Evolutionary conservation across 2,329 filamentous ascomycete genomes (phyloP).

Genomic region (Hortaea sp.): DNA sequence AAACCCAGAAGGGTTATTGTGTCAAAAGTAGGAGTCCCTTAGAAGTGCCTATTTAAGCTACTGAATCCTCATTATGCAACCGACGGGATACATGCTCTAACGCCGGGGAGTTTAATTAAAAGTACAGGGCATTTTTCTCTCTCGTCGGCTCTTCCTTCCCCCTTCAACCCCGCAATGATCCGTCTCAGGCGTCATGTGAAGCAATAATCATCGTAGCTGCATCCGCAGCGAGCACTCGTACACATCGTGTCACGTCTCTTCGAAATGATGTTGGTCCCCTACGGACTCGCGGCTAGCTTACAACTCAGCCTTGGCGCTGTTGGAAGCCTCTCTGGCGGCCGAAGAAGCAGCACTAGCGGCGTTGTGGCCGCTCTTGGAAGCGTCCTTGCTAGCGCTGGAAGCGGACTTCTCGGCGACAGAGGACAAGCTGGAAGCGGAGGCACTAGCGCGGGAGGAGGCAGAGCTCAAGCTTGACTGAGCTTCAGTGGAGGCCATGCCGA

Average conservation of each 20-base stretch:
- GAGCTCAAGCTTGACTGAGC: constrained; percentile 27
- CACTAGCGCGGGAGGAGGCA: constrained; percentile 24
- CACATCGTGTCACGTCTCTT: not conserved
- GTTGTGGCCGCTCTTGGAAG: constrained; percentile 9
- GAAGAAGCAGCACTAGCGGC: constrained; percentile 2
- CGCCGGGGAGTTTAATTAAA: no score
- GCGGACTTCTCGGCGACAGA: constrained; percentile 18
- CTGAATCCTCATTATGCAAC: no score
- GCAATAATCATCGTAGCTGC: not conserved
- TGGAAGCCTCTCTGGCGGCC: constrained; percentile 2
- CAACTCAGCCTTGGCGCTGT: constrained; percentile 4
- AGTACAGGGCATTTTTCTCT: no score
- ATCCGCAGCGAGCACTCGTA: not conserved
- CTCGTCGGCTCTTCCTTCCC: no score
- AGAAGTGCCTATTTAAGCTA: no score
- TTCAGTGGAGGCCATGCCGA: constrained; percentile 34
- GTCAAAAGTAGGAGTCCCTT: no score
- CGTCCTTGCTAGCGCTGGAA: constrained; percentile 16
- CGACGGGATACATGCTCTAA: no score
- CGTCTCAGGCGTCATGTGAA: not conserved
- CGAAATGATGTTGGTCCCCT: not conserved
- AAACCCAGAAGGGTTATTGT: no score
- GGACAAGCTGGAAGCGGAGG: constrained; percentile 14
- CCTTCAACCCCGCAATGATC: no score
- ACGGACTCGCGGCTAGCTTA: not conserved